A percentile compares a stretch with the other conserved stretches of the same genome.
phyloP scores from a whole-genome alignment of 768 basidiomycete genomes.

The Suillus ampliporus region DNA sequence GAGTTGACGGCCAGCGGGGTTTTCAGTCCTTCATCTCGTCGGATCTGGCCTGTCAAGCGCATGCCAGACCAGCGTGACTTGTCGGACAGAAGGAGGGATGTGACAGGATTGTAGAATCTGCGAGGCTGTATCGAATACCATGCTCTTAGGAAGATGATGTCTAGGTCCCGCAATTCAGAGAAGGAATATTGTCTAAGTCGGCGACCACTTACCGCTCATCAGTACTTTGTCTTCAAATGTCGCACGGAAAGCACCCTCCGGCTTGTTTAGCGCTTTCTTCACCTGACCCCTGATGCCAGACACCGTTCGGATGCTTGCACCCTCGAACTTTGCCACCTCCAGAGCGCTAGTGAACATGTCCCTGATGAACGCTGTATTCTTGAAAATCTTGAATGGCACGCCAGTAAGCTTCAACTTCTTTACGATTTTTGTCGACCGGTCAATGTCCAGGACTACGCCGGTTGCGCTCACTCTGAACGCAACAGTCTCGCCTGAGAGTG shows the following conservation, averaged over 20 bases:
- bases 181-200: not conserved
- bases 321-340: conserved; percentile 98
- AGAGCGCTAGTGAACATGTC: conserved; percentile 95
- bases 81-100: conserved; percentile 83
- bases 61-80: conserved; percentile 91
- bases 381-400: conserved; percentile 95
- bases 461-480: conserved; percentile 93
- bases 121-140: conserved; percentile 97
- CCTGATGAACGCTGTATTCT: conserved; percentile 97
- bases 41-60: conserved; percentile 93
- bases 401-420: conserved; percentile 99
- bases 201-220: conserved; percentile 78
- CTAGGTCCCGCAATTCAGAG: conserved; percentile 43
- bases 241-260: conserved; percentile 93
- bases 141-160: conserved; percentile 92
- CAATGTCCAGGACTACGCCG: conserved; percentile 93
- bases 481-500: conserved; percentile 63
- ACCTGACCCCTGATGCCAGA: conserved; percentile 96
- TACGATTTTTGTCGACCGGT: conserved; percentile 92
- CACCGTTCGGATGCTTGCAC: conserved; percentile 94
- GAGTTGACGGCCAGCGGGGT: conserved; percentile 86
- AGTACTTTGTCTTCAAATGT: conserved; percentile 98
- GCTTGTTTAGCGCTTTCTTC: conserved; percentile 94
- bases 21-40: conserved; percentile 83
- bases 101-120: conserved; percentile 96